Percentiles rank a stretch among this genome's conserved stretches.
Conservation (phyloP, 2,329 filamentous ascomycete genomes). For the Thelonectria olida region DNA sequence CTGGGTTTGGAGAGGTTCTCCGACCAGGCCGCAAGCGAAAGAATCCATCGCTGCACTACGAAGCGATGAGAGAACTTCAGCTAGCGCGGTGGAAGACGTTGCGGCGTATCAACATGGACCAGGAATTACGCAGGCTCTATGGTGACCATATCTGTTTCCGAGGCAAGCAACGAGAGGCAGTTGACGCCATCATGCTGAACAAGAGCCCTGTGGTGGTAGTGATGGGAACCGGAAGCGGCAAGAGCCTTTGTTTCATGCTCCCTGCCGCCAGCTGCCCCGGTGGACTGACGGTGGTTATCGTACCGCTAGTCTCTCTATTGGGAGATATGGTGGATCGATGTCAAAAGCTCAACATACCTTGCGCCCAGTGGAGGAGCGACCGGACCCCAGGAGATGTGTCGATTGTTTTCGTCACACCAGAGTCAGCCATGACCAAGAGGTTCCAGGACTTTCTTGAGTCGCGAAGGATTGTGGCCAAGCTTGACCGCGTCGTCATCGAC, state of each 20-base stretch:
- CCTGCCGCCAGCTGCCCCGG: too few relatives aligned
- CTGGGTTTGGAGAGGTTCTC: background rate
- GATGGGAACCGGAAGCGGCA: too few relatives aligned
- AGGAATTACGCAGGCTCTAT: background rate
- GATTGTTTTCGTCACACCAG: too few relatives aligned
- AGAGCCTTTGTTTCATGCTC: too few relatives aligned
- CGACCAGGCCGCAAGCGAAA: background rate
- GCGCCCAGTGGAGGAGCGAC: background rate
- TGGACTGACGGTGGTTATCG: too few relatives aligned
- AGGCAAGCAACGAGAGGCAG: too few relatives aligned
- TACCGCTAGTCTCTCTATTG: too few relatives aligned
- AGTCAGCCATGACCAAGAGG: constrained; percentile 3
- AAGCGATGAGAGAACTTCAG: background rate
- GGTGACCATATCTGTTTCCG: background rate
- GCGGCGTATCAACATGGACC: background rate
- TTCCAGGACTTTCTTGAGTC: constrained; percentile 9
- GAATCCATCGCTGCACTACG: constrained; percentile 1
- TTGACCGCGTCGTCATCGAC: constrained; percentile 6
- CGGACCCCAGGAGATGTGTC: too few relatives aligned
- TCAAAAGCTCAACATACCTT: constrained; percentile 4
- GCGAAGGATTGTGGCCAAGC: background rate
- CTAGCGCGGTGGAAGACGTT: background rate
- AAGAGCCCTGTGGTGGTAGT: too few relatives aligned
- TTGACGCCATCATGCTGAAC: too few relatives aligned
- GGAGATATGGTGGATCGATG: constrained; percentile 9